These are phyloP conservation scores for Emericellopsis cladophorae DNA, from an alignment of 2,329 filamentous ascomycete genomes.

Conservation along the genomic window DNA sequence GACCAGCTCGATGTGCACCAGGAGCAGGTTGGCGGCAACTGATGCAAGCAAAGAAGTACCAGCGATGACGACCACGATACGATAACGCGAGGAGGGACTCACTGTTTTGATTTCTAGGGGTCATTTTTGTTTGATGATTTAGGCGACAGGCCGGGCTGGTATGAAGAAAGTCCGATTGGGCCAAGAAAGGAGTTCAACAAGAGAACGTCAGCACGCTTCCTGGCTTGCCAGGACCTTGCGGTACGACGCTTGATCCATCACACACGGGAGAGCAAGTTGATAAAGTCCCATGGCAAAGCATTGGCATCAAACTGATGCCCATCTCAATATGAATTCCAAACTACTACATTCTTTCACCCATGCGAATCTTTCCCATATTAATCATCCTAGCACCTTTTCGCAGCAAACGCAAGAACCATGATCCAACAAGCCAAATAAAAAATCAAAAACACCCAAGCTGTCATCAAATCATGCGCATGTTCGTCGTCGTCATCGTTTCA, in stretches of 20 bases:
- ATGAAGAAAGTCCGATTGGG: too few species aligned
- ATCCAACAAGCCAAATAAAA: conserved; percentile 1
- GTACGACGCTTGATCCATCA: too few species aligned
- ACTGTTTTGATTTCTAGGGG: not conserved
- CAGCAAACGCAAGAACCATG: not conserved
- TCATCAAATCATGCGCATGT: not conserved
- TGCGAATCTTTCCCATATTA: too few species aligned
- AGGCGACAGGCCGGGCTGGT: too few species aligned
- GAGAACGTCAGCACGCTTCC: too few species aligned
- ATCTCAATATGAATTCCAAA: too few species aligned
- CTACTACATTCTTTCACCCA: not conserved
- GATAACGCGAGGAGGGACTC: too few species aligned
- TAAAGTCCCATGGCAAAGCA: too few species aligned
- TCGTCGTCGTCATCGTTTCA: conserved; percentile 30
- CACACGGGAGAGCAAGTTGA: too few species aligned
- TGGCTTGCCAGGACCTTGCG: too few species aligned
- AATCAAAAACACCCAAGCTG: conserved; percentile 3
- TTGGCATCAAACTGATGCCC: too few species aligned
- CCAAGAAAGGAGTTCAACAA: too few species aligned
- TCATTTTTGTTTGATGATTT: not conserved
- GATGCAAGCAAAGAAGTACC: not conserved
- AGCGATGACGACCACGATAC: not conserved
- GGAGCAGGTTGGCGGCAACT: conserved; percentile 79
- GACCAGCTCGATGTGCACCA: conserved; percentile 96
- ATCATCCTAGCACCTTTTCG: not conserved